phyloP scores from a whole-genome alignment of 495 filamentous ascomycete species.

The Beverwykella pulmonaria region DNA sequence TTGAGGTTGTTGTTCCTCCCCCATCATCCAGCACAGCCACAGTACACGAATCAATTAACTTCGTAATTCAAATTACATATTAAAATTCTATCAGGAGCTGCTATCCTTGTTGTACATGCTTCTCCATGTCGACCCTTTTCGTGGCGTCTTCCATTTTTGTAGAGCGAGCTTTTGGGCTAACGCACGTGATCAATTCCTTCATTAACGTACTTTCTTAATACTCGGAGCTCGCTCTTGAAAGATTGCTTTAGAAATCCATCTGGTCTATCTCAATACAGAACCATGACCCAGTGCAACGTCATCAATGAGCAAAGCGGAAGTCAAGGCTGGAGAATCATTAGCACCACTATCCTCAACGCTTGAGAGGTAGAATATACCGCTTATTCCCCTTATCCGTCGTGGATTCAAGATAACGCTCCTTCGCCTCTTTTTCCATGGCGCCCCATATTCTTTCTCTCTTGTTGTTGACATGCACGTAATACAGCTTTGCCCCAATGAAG shows the following conservation, averaged over 20 bases:
- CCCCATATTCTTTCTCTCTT: constrained; percentile 56
- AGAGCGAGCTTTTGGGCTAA: too few species aligned
- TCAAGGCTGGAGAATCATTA: neutral
- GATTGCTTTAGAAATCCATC: neutral
- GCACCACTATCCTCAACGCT: neutral
- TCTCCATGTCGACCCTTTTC: too few species aligned
- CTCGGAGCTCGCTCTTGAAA: too few species aligned
- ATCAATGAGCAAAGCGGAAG: constrained; percentile 5
- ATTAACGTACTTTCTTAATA: too few species aligned
- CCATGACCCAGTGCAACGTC: neutral
- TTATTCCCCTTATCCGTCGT: constrained; percentile 73
- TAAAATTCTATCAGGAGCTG: too few species aligned
- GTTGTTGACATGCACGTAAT: constrained; percentile 35
- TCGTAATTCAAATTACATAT: neutral
- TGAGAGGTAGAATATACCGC: constrained; percentile 48
- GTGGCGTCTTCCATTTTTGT: too few species aligned
- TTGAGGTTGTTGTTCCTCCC: neutral
- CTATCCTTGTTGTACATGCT: too few species aligned
- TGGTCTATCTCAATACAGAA: neutral
- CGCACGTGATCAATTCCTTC: too few species aligned
- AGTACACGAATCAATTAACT: neutral
- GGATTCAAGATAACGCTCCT: constrained; percentile 63
- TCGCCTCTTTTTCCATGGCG: constrained; percentile 63
- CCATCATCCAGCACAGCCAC: neutral
- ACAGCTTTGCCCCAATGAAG: constrained; percentile 39